Conservation (phyloP, 306 rosid species). For the Arachis hypogaea region DNA sequence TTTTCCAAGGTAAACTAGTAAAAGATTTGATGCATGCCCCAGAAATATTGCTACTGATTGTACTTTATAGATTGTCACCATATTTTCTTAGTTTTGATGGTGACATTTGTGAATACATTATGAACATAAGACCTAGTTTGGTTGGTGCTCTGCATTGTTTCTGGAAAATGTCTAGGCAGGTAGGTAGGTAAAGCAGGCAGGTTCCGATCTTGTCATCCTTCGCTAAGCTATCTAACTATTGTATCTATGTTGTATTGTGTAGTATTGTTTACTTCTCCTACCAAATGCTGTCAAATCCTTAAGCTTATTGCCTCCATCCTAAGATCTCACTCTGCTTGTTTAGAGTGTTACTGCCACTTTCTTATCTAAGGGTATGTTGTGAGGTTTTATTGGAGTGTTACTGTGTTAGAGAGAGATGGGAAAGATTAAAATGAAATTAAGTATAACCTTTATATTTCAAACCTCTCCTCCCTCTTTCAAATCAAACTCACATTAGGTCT, state of each 20-base stretch:
- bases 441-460: no score
- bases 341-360: no score
- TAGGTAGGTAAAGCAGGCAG: slow-evolving; percentile 21
- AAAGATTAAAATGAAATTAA: no score
- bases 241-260: slow-evolving; percentile 15
- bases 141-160: slow-evolving; percentile 22
- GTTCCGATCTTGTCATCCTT: neutral
- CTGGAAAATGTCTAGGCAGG: slow-evolving; percentile 38
- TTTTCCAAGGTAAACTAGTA: slow-evolving; percentile 56
- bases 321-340: neutral
- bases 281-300: slow-evolving; percentile 10
- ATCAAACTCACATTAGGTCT: no score
- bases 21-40: slow-evolving; percentile 25
- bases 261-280: neutral
- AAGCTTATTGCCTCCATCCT: slow-evolving; percentile 8
- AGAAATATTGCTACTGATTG: slow-evolving; percentile 26
- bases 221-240: slow-evolving; percentile 3
- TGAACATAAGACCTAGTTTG: slow-evolving; percentile 19
- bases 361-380: no score
- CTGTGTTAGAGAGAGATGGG: no score
- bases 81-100: slow-evolving; percentile 31
- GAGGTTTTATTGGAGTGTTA: no score
- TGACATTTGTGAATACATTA: slow-evolving; percentile 38
- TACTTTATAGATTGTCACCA: slow-evolving; percentile 36
- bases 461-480: no score